A percentile compares a stretch with the other conserved stretches of the same genome.
Conservation (phyloP, 331 rosid species). For the Phaseolus coccineus region DNA sequence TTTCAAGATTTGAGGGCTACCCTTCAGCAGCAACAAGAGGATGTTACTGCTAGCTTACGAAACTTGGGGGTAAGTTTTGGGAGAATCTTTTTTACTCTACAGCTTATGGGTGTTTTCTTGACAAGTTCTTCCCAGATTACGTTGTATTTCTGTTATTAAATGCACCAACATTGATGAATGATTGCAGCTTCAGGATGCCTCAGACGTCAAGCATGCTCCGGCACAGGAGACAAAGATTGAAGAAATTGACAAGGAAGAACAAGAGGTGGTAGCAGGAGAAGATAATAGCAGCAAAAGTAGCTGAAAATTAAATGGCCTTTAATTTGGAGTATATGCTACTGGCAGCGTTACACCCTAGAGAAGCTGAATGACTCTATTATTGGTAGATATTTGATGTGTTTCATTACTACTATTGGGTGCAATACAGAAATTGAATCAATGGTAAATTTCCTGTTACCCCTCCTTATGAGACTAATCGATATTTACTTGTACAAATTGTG, state of each 20-base stretch:
- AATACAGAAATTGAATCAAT: conserved; percentile 38
- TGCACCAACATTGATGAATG: conserved; percentile 22
- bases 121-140: background rate
- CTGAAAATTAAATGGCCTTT: conserved; percentile 47
- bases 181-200: conserved; percentile 75
- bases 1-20: conserved; percentile 91
- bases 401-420: conserved; percentile 37
- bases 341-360: conserved; percentile 38
- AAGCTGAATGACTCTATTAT: conserved; percentile 39
- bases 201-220: conserved; percentile 55
- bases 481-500: background rate
- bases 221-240: conserved; percentile 50
- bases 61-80: conserved; percentile 71
- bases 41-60: conserved; percentile 81
- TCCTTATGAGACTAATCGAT: background rate
- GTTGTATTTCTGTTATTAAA: background rate
- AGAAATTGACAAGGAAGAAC: conserved; percentile 52
- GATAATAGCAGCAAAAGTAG: conserved; percentile 50
- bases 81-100: conserved; percentile 6
- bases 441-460: conserved; percentile 35
- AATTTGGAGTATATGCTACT: conserved; percentile 31
- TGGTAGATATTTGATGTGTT: conserved; percentile 38
- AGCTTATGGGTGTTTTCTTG: background rate
- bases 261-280: conserved; percentile 48
- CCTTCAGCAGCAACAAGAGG: conserved; percentile 97